Base-by-base conservation (phyloP, 2,329 filamentous ascomycete genomes). In the Claviceps lovelessii region DNA sequence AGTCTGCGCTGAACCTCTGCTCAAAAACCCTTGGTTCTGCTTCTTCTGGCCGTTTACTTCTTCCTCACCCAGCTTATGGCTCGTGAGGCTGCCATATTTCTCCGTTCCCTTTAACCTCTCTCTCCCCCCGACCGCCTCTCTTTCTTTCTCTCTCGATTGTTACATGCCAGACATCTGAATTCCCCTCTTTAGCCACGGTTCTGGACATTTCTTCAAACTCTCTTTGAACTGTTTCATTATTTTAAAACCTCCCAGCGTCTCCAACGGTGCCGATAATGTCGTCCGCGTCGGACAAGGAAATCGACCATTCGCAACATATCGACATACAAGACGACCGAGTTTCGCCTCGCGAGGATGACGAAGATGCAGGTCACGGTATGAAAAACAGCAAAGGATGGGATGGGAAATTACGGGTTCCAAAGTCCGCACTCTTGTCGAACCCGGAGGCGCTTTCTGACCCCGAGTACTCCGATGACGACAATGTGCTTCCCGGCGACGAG, bases 361-460 rank as follows among this genome's bases (percentile, higher is more conserved):
- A 65, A 53, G 70, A 75, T 55, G 61, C 68, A 17, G 78, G 75
- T 59, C 73, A 75, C 5, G 72, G 70, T 13, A 67, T 80, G 51
- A 74, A 72, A 59, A 79, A 81, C 61, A 82, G 78, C 70, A 83
- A 79, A 63, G 88, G 88, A 58, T 91, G 88, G 88, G 88, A 91
- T 68, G 88, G 88, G 59, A 91, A 91, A 71, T 76, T 91, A 56
- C 78, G 88, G 44, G 72, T 95, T 52, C 83, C 86, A 58, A 84
- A 80, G 65, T 64, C 68, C 10, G 66, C 68, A 8, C 73, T 81
- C 37, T 73, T 94, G 49, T 75, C 79, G 29, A 94, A 95, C 64
- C 86, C 88, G 2, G 88, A 93, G 64, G 88, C 86, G 10, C 70
- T 95, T 52, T 86, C 86, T 47, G 90, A 96, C 63, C 82, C 87